Base-by-base conservation (phyloP, 148 eudicot genomes). In the Mesembryanthemum crystallinum region DNA sequence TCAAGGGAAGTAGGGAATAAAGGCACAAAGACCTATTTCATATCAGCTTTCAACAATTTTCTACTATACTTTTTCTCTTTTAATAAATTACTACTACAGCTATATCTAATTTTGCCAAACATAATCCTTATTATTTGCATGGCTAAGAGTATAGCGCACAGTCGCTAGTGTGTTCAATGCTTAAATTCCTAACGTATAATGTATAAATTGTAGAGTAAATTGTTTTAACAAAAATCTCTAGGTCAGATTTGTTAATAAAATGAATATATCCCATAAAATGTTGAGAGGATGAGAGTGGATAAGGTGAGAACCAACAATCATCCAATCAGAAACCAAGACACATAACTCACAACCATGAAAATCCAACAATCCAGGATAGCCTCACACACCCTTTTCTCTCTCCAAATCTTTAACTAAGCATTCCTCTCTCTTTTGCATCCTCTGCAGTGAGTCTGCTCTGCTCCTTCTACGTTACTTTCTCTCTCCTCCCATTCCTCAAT, bases 201-300 rank as follows among this genome's bases (percentile, higher is more conserved):
- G 39, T 35, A 35, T 35, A 35, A n/a, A n/a, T n/a, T 45, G 14
- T 45, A 45, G 5, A 39, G 2, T 9, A 39, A 6, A 6, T 39
- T 0, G 43, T 39, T 39, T 0, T 9, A 39, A 39, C 5, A 5
- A 5, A 39, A 39, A 39, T 0, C 5, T 39, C 3, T 11, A 45
- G 12, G 49, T 45, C 49, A 45, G 13, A 8, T 45, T 45, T 45
- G 49, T 11, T 6, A 45, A 45, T 52, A 18, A 24, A 25, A 20
- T n/a, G 21, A 54, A 63, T 58, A 66, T 58, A 51, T 21, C n/a
- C 32, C 65, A 33, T 61, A 29, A 8, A 63, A 52, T 10, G 9
- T 35, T 51, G 75, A 62, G 64, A 62, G 64, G 81, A 83, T 79
- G 79, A 57, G 77, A 83, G 78, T 66, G 72, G 86, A 83, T 83